These are phyloP conservation scores for Halocafeteria seosinensis DNA, from an alignment of 108 stramenopile genomes.

Conservation along the genomic window DNA sequence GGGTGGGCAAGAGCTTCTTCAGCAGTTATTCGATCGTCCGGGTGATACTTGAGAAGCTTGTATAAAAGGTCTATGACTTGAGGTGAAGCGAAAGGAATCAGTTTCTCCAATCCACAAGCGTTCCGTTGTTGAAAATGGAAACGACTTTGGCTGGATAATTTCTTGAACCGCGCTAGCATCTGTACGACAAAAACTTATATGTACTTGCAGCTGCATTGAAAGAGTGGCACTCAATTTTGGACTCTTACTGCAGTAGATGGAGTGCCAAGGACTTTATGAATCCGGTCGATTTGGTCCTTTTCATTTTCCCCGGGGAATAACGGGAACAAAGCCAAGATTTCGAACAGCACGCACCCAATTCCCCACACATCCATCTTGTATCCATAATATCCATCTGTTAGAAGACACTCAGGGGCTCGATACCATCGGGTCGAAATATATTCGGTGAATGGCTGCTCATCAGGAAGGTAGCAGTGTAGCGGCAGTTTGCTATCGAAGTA, in stretches of 20 bases:
- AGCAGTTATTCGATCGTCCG: conserved; percentile 51
- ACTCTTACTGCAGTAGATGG: too few species aligned
- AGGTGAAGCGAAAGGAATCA: conserved; percentile 44
- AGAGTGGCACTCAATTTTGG: too few species aligned
- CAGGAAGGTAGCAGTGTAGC: background rate
- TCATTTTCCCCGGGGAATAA: conserved; percentile 60
- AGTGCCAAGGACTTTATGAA: conserved; percentile 53
- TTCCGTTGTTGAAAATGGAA: conserved; percentile 44
- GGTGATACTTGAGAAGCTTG: conserved; percentile 46
- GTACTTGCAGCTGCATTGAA: too few species aligned
- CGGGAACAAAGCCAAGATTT: conserved; percentile 54
- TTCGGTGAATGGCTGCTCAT: conserved; percentile 49
- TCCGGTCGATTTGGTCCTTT: conserved; percentile 51
- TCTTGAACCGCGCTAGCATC: conserved; percentile 38
- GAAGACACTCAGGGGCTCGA: conserved; percentile 54
- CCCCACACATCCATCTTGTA: conserved; percentile 69
- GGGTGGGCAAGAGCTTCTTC: conserved; percentile 47
- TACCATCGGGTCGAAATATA: conserved; percentile 71
- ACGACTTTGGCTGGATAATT: conserved; percentile 47
- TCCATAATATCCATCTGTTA: conserved; percentile 59
- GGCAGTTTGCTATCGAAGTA: background rate
- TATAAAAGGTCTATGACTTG: conserved; percentile 46
- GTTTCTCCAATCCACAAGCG: conserved; percentile 49
- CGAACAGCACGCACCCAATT: conserved; percentile 60
- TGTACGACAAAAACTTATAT: too few species aligned